Evolutionary conservation across 2,329 filamentous ascomycete species (phyloP).

Genomic region (Fonsecaea multimorphosa): DNA sequence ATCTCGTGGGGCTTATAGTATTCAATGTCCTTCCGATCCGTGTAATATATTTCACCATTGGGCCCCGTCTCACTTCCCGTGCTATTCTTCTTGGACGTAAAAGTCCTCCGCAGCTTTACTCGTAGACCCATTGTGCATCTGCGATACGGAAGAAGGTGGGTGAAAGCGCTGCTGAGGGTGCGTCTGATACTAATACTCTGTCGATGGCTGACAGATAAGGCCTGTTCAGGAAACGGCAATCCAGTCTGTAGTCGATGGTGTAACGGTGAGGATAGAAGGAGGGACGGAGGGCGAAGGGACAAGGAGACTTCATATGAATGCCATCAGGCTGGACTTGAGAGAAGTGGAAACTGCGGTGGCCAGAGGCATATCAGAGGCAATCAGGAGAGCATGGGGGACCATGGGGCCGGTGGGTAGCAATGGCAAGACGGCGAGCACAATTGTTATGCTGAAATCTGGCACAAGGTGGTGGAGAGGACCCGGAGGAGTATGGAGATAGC

Average conservation of each 20-base stretch:
- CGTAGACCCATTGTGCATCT: constrained; percentile 33
- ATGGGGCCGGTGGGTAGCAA: constrained; percentile 19
- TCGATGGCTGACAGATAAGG: neutral
- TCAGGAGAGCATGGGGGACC: constrained; percentile 13
- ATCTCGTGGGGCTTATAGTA: constrained; percentile 57
- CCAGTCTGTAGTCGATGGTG: neutral
- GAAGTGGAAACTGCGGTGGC: constrained; percentile 12
- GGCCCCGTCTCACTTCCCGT: constrained; percentile 15
- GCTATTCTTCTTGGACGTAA: constrained; percentile 27
- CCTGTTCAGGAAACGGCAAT: neutral
- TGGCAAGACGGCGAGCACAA: constrained; percentile 17
- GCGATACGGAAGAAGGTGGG: neutral
- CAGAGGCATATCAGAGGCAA: constrained; percentile 21
- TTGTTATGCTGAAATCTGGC: constrained; percentile 19
- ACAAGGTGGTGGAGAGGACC: constrained; percentile 25
- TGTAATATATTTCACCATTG: constrained; percentile 34
- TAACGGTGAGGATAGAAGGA: neutral
- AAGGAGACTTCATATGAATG: constrained; percentile 7
- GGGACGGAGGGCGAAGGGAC: neutral
- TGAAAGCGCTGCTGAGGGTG: neutral
- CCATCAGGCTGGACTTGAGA: constrained; percentile 14
- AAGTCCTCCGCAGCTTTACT: constrained; percentile 33
- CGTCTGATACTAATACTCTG: neutral
- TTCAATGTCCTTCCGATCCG: constrained; percentile 49
- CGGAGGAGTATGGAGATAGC: constrained; percentile 22